Conservation (phyloP, 805 yeast species). For the Kuraishia floccosa region DNA sequence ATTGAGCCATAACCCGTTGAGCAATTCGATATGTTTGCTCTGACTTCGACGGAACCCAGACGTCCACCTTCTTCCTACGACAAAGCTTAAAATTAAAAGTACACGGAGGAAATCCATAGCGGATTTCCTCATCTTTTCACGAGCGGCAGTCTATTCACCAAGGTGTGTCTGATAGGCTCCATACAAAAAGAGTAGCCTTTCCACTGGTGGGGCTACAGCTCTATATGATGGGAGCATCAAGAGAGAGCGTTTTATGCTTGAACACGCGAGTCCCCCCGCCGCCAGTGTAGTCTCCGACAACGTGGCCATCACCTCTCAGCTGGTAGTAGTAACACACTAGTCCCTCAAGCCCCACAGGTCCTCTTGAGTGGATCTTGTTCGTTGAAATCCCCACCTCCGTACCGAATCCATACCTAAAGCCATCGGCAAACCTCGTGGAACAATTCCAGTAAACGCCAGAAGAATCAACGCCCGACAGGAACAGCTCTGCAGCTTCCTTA, state of each 20-base stretch:
- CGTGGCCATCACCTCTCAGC: constrained; percentile 84
- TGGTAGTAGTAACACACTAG: constrained; percentile 93
- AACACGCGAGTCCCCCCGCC: constrained; percentile 81
- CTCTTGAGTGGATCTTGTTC: constrained; percentile 94
- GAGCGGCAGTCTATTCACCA: too few relatives aligned
- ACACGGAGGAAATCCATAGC: too few relatives aligned
- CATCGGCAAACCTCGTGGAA: constrained; percentile 95
- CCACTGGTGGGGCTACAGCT: too few relatives aligned
- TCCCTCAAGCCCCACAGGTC: constrained; percentile 98
- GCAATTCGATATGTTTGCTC: too few relatives aligned
- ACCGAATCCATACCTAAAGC: constrained; percentile 97
- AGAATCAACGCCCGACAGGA: constrained; percentile 81
- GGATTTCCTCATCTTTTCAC: too few relatives aligned
- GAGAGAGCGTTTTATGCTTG: constrained; percentile 55
- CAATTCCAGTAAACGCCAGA: constrained; percentile 98
- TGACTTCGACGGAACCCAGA: too few relatives aligned
- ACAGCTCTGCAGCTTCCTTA: constrained; percentile 58
- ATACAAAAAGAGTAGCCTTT: too few relatives aligned
- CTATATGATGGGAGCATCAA: constrained; percentile 16
- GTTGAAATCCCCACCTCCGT: constrained; percentile 98
- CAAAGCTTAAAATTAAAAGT: too few relatives aligned
- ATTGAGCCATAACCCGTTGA: too few relatives aligned
- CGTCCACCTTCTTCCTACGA: too few relatives aligned
- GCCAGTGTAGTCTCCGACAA: constrained; percentile 85
- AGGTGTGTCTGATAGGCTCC: too few relatives aligned